Percentiles rank a stretch among this genome's conserved stretches.
phyloP scores from a whole-genome alignment of 306 rosid species.

The Albizia julibrissin region DNA sequence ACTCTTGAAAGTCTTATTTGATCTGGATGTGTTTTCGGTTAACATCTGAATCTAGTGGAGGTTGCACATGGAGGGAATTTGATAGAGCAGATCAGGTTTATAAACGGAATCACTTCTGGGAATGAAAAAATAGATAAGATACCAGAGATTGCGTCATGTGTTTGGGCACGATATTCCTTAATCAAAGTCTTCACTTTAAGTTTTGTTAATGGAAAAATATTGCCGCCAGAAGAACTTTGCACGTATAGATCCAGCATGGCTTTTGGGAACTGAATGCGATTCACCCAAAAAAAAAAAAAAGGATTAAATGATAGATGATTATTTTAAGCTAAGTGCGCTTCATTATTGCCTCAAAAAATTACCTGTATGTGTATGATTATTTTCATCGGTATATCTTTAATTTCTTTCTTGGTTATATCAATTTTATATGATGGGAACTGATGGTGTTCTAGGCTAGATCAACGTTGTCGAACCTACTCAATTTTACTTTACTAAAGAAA shows the following conservation, averaged over 20 bases:
- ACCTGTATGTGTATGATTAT: conserved; percentile 4
- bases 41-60: neutral
- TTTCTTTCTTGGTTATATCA: conserved; percentile 7
- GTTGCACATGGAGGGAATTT: neutral
- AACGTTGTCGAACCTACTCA: conserved; percentile 14
- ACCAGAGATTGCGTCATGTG: neutral
- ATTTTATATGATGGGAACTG: conserved; percentile 19
- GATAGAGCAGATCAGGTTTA: conserved; percentile 11
- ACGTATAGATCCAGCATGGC: neutral
- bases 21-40: neutral
- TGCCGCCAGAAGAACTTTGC: neutral
- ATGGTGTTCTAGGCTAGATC: conserved; percentile 5
- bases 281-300: neutral
- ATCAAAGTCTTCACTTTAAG: neutral
- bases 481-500: conserved; percentile 15
- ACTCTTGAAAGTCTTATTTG: conserved; percentile 8
- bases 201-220: neutral
- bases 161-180: neutral
- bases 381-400: neutral
- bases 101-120: neutral
- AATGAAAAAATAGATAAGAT: neutral
- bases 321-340: neutral
- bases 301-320: neutral
- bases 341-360: neutral
- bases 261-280: neutral